A percentile compares a stretch with the other conserved stretches of the same genome.
Conservation (phyloP, 352 stramenopile species). For the Globisporangium spiculum region DNA sequence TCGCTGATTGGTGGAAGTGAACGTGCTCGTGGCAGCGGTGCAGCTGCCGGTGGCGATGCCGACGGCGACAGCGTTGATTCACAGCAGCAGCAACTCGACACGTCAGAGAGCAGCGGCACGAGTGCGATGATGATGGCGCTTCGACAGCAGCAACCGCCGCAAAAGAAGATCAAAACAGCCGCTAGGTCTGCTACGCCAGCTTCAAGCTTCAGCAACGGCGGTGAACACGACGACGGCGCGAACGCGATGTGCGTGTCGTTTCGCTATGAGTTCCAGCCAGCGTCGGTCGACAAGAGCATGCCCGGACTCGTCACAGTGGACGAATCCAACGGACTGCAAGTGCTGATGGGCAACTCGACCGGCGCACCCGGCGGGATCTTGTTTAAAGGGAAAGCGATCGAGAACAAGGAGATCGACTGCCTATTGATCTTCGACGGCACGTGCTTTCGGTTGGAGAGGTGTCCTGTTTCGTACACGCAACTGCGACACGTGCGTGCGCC, state of each 20-base stretch:
- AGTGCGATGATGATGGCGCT: slow-evolving; percentile 16
- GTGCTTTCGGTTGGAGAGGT: slow-evolving; percentile 66
- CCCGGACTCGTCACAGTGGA: slow-evolving; percentile 69
- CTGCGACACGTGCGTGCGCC: slow-evolving; percentile 64
- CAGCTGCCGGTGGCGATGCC: neutral
- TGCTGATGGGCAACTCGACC: slow-evolving; percentile 56
- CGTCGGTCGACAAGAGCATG: slow-evolving; percentile 65
- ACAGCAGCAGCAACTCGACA: neutral
- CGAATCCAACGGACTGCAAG: slow-evolving; percentile 51
- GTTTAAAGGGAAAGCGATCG: slow-evolving; percentile 75
- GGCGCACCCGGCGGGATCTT: slow-evolving; percentile 54
- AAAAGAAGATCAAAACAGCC: neutral
- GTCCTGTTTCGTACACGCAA: slow-evolving; percentile 66
- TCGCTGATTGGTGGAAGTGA: slow-evolving; percentile 28
- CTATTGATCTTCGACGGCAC: slow-evolving; percentile 76
- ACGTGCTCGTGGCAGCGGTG: too few relatives aligned
- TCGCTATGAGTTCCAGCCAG: slow-evolving; percentile 83
- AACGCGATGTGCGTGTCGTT: slow-evolving; percentile 53
- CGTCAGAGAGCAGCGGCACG: neutral
- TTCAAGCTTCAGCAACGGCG: neutral
- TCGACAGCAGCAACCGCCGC: neutral
- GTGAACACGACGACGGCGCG: slow-evolving; percentile 3
- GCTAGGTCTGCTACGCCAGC: neutral
- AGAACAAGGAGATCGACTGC: slow-evolving; percentile 84
- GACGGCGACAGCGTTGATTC: neutral